Conservation (phyloP, 1,284 basidiomycete genomes). For the Ganoderma sp. region DNA sequence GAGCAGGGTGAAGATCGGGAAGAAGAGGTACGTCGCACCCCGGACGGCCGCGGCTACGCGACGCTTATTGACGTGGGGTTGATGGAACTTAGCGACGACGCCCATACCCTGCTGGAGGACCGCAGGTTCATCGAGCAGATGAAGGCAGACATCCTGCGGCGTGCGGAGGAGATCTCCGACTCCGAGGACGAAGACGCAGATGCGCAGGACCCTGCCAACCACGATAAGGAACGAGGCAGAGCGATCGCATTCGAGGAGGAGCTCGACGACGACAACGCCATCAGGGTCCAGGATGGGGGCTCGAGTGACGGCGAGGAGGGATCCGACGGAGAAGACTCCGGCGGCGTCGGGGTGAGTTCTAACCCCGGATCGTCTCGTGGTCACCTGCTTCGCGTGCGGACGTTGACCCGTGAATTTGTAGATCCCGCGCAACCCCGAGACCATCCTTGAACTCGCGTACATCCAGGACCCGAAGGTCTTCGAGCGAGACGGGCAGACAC, state of each 20-base stretch:
- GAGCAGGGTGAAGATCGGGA: conserved; percentile 65
- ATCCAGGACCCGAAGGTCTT: conserved; percentile 76
- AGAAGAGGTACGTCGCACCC: conserved; percentile 58
- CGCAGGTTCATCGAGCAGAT: conserved; percentile 71
- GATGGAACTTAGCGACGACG: conserved; percentile 49
- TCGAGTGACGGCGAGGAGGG: conserved; percentile 57
- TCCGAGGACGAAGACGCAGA: conserved; percentile 67
- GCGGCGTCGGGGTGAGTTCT: conserved; percentile 34
- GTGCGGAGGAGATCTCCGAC: conserved; percentile 71
- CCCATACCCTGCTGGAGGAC: conserved; percentile 55
- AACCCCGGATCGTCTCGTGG: neutral
- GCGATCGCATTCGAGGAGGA: conserved; percentile 59
- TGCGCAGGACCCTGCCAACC: conserved; percentile 15
- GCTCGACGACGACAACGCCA: conserved; percentile 49
- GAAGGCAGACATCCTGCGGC: conserved; percentile 81
- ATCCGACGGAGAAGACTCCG: conserved; percentile 49
- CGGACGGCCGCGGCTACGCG: neutral
- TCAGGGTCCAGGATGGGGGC: conserved; percentile 65
- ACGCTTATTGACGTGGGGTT: conserved; percentile 23
- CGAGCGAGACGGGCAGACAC: conserved; percentile 74
- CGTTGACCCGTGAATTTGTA: conserved; percentile 27
- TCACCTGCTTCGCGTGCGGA: neutral
- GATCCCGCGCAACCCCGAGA: conserved; percentile 52
- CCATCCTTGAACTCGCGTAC: conserved; percentile 77
- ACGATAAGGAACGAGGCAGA: conserved; percentile 32